Conservation (phyloP, 257 asterid species). For the Vinca minor region DNA sequence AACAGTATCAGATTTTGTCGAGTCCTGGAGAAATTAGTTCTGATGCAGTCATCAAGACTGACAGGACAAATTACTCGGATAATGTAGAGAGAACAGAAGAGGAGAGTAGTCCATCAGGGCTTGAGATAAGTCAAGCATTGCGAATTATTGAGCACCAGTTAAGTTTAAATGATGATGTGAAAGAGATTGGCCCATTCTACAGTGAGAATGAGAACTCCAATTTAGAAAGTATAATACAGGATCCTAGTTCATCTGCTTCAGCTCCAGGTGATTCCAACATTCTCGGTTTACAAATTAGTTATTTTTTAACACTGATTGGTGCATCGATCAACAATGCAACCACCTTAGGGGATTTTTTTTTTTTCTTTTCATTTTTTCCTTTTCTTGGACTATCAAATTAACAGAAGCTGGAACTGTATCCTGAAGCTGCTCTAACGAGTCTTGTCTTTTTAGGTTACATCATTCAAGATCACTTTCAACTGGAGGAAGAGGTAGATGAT, state of each 20-base stretch:
- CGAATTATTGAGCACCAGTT: slow-evolving; percentile 60
- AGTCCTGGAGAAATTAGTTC: slow-evolving; percentile 74
- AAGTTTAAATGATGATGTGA: slow-evolving; percentile 60
- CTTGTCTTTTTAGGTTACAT: slow-evolving; percentile 37
- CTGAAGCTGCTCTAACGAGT: slow-evolving; percentile 21
- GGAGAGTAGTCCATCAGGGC: slow-evolving; percentile 41
- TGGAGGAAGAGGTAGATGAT: slow-evolving; percentile 32
- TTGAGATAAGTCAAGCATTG: slow-evolving; percentile 48
- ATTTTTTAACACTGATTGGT: slow-evolving; percentile 19
- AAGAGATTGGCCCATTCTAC: slow-evolving; percentile 23
- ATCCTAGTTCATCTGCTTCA: slow-evolving; percentile 36
- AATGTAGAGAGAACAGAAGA: slow-evolving; percentile 33
- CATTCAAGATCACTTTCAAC: slow-evolving; percentile 28
- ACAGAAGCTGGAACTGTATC: background rate
- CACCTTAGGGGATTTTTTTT: background rate
- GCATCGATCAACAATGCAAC: slow-evolving; percentile 5
- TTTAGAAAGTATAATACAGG: slow-evolving; percentile 32
- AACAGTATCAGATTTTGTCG: slow-evolving; percentile 28
- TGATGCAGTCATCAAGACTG: slow-evolving; percentile 22
- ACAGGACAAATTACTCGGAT: slow-evolving; percentile 21
- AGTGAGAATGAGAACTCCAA: slow-evolving; percentile 39
- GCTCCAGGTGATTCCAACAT: slow-evolving; percentile 31
- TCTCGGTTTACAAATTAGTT: slow-evolving; percentile 28
- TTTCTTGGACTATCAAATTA: background rate
- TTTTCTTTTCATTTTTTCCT: background rate